Base-by-base conservation (phyloP, 2,329 filamentous ascomycete species). In the Botrytis cinerea region DNA sequence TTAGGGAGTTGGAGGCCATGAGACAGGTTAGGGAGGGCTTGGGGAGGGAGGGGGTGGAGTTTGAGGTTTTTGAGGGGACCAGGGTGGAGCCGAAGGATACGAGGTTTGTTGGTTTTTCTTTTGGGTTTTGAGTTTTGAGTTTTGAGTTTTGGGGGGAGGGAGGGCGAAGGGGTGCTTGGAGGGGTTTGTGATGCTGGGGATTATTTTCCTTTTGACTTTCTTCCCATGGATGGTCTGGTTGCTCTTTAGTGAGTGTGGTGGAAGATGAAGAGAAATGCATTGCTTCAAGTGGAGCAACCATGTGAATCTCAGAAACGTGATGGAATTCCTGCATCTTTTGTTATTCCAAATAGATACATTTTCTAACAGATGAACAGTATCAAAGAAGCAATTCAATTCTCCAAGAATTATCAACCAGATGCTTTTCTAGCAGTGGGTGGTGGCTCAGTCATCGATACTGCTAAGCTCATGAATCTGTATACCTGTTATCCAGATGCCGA, bases 391-490 rank as follows among this genome's bases (percentile, higher is more conserved):
- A 98, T 99, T 80, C 92, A 87, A 0, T 97, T 94, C 84, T 90
- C 90, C 28, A 95, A 95, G 78, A 90, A 92, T 0, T 93, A 94
- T 81, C 83, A 87, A 43, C 92, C 94, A 0, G 96, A 98, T 83
- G 94, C 93, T 3, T 98, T 97, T 82, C 87, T 99, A 25, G 96
- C 96, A 35, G 96, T 99, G 25, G 96, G 93, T 28, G 91, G 94
- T 78, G 96, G 96, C 54, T 97, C 94, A 57, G 96, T 98, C 77
- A 99, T 99, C 78, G 96, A 99, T 83, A 99, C 96, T 0, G 95
- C 96, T 72, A 99, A 99, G 84, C 87, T 99, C 73, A 98, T 99
- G 95, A 99, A 99, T 81, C 87, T 99, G 0, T 98, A 98, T 84
- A 93, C 91, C 0, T 91, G 90, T 75, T 98, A 94, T 81, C 95